Conservation (phyloP, 805 yeast genomes). For the Zygosaccharomyces lentus region DNA sequence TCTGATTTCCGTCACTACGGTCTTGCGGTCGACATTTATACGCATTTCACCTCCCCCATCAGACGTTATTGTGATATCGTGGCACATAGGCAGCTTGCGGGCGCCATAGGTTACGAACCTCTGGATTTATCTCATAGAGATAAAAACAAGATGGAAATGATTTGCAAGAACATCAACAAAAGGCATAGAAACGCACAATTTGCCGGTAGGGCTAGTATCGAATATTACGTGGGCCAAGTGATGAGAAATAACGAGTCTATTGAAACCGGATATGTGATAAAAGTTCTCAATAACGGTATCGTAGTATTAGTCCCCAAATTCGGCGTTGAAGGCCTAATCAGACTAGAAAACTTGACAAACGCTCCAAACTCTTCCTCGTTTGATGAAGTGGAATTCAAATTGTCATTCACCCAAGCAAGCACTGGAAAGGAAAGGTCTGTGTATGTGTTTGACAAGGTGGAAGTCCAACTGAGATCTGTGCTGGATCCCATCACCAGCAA, state of each 20-base stretch:
- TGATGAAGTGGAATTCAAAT: conserved; percentile 72
- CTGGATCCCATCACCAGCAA: conserved; percentile 87
- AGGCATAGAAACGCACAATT: conserved; percentile 97
- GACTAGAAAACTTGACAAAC: conserved; percentile 65
- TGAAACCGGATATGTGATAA: conserved; percentile 88
- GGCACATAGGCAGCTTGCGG: conserved; percentile 95
- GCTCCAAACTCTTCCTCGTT: conserved; percentile 59
- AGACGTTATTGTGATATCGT: conserved; percentile 97
- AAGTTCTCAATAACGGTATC: conserved; percentile 90
- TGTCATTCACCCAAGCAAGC: conserved; percentile 50
- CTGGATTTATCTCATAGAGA: conserved; percentile 80
- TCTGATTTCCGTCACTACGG: conserved; percentile 96
- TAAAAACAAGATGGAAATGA: conserved; percentile 81
- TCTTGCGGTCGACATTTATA: conserved; percentile 92
- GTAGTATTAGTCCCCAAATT: conserved; percentile 92
- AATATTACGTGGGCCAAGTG: conserved; percentile 96
- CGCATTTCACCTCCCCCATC: conserved; percentile 98
- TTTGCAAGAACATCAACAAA: conserved; percentile 83
- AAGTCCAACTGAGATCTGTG: conserved; percentile 75
- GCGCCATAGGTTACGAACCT: conserved; percentile 93
- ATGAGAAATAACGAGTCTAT: conserved; percentile 76
- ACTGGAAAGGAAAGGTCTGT: conserved; percentile 46
- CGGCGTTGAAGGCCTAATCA: conserved; percentile 92
- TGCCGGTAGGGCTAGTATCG: conserved; percentile 98
- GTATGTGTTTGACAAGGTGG: conserved; percentile 78